Evolutionary conservation across 371 early-diverging fungal genomes (phyloP).

Genomic region (Sporodiniella umbellata): DNA sequence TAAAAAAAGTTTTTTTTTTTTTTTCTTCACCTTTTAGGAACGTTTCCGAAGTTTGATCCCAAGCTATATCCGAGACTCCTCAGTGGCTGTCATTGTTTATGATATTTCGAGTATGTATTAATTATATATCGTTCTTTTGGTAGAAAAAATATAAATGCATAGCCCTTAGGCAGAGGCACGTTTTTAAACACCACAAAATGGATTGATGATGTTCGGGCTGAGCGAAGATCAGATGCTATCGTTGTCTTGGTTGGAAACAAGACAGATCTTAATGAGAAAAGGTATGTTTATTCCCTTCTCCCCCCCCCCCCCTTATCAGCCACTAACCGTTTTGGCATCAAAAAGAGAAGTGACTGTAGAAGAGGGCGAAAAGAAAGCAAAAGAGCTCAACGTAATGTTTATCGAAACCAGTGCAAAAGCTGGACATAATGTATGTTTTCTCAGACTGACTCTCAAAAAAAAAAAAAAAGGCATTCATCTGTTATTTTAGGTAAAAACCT

Average conservation of each 20-base stretch:
- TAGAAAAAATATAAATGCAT: not conserved
- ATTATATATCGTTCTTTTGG: not conserved
- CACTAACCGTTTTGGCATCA: not conserved
- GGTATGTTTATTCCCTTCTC: conserved; percentile 41
- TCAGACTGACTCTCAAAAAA: not conserved
- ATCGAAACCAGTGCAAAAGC: conserved; percentile 96
- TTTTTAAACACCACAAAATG: conserved; percentile 95
- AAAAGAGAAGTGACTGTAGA: conserved; percentile 84
- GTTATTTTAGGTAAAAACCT: conserved; percentile 54
- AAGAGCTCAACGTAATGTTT: conserved; percentile 90
- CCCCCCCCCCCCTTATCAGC: not conserved
- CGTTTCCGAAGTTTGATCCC: conserved; percentile 96
- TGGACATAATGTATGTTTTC: conserved; percentile 75
- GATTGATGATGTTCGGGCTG: conserved; percentile 97
- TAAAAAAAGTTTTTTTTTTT: too few relatives aligned
- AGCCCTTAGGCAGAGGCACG: conserved; percentile 69
- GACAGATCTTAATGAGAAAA: conserved; percentile 90
- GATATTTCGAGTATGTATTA: conserved; percentile 83
- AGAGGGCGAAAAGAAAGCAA: conserved; percentile 93
- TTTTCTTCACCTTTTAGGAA: too few relatives aligned
- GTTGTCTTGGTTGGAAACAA: conserved; percentile 99
- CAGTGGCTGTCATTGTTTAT: conserved; percentile 97
- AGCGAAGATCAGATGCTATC: conserved; percentile 94
- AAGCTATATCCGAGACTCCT: conserved; percentile 96
- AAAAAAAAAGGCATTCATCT: not conserved